Evolutionary conservation across 163 green algal genomes (phyloP).

Genomic region (Volvox carteri): DNA sequence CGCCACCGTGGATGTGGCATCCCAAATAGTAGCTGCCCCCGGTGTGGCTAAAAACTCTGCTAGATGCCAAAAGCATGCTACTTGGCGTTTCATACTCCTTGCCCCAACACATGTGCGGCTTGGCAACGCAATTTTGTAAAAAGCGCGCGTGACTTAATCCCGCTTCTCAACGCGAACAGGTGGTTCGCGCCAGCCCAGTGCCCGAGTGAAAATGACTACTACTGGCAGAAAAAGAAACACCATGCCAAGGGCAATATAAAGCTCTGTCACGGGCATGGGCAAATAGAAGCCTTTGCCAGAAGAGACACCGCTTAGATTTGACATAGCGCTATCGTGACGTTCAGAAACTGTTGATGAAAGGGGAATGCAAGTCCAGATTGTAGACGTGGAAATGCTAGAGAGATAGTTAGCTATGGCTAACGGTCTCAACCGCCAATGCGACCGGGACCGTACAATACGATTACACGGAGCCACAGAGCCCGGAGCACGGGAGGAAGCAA

Average conservation of each 20-base stretch:
- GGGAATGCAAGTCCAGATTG: no score
- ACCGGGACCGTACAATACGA: no score
- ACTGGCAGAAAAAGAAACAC: slow-evolving; percentile 61
- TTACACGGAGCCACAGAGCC: no score
- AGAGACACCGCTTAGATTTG: neutral
- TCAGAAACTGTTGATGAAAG: no score
- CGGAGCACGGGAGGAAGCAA: no score
- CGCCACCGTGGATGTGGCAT: neutral
- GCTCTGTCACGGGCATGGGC: slow-evolving; percentile 56
- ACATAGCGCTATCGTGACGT: neutral
- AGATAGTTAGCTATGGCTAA: no score
- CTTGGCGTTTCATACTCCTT: neutral
- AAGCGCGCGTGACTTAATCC: slow-evolving; percentile 8
- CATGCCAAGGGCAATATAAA: slow-evolving; percentile 49
- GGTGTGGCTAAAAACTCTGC: neutral
- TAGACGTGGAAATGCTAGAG: no score
- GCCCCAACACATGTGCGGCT: neutral
- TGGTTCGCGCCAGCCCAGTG: slow-evolving; percentile 7
- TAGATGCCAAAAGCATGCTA: neutral
- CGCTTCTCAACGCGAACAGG: slow-evolving; percentile 28
- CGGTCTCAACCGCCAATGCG: no score
- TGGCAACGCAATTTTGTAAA: neutral
- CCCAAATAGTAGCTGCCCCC: neutral
- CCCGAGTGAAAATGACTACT: slow-evolving; percentile 44
- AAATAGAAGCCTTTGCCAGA: slow-evolving; percentile 31